Conservation (phyloP, 2,329 filamentous ascomycete species). For the Penicillium polonicum region DNA sequence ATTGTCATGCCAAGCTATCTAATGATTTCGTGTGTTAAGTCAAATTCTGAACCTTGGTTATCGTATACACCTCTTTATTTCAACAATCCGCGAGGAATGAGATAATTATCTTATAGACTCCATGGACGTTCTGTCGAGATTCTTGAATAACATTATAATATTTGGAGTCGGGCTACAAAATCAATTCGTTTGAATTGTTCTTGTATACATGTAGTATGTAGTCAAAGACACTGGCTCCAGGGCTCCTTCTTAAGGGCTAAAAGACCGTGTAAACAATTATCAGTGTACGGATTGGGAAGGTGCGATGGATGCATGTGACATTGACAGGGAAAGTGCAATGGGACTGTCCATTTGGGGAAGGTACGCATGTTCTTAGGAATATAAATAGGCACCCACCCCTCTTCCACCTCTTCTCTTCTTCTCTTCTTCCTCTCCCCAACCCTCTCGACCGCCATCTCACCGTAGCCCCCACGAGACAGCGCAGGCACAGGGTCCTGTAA, state of each 20-base stretch:
- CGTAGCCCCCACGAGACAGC: background rate
- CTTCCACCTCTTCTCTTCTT: background rate
- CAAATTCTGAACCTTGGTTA: too few species aligned
- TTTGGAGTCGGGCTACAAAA: too few species aligned
- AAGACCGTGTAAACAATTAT: background rate
- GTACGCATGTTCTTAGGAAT: background rate
- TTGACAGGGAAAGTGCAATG: background rate
- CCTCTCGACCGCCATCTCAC: background rate
- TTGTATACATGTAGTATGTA: too few species aligned
- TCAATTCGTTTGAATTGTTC: too few species aligned
- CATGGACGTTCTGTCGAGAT: background rate
- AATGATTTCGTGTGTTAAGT: conserved; percentile 12
- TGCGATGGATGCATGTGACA: background rate
- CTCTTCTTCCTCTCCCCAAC: too few species aligned
- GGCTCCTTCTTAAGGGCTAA: too few species aligned
- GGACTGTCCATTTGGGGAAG: background rate
- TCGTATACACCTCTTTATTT: too few species aligned
- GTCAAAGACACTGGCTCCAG: too few species aligned
- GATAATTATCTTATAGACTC: background rate
- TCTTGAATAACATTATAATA: too few species aligned
- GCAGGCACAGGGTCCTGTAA: background rate
- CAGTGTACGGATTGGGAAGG: background rate
- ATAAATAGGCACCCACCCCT: background rate
- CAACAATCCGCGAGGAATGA: accelerated
- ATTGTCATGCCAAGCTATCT: background rate